Evolutionary conservation across 441 rosid genomes (phyloP).

Genomic region (Eutrema salsugineum): DNA sequence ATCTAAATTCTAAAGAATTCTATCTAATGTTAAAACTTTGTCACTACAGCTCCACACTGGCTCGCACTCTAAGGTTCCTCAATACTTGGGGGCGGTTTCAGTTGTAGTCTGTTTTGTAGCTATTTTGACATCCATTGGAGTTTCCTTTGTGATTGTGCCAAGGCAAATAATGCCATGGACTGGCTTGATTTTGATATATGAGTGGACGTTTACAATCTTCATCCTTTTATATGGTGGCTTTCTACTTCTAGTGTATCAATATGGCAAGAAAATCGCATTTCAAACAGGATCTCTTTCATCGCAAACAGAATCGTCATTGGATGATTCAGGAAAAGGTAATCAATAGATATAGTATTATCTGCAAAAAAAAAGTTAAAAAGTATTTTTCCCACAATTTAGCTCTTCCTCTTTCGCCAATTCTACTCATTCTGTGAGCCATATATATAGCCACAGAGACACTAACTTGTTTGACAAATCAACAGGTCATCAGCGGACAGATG

Average conservation of each 20-base stretch:
- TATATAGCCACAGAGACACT: background rate
- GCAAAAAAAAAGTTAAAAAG: background rate
- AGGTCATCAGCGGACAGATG: constrained; percentile 74
- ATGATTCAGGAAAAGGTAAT: constrained; percentile 82
- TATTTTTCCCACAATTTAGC: background rate
- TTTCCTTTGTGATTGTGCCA: constrained; percentile 69
- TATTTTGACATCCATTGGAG: constrained; percentile 50
- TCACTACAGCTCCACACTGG: constrained; percentile 44
- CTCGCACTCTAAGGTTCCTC: constrained; percentile 58
- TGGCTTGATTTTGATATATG: constrained; percentile 81
- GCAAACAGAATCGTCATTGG: constrained; percentile 40
- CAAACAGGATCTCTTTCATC: constrained; percentile 47
- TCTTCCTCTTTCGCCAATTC: background rate
- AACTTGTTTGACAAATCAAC: constrained; percentile 18
- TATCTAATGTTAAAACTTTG: background rate
- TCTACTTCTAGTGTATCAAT: constrained; percentile 54
- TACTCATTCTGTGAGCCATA: background rate
- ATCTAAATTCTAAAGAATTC: background rate
- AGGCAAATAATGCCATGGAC: constrained; percentile 98
- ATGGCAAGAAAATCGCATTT: constrained; percentile 61
- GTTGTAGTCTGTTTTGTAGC: constrained; percentile 51
- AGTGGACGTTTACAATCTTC: constrained; percentile 86
- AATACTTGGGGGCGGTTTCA: constrained; percentile 64
- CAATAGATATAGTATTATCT: background rate
- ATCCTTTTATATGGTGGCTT: constrained; percentile 69